phyloP scores from a whole-genome alignment of 257 asterid genomes.

The Solanum tarijense region DNA sequence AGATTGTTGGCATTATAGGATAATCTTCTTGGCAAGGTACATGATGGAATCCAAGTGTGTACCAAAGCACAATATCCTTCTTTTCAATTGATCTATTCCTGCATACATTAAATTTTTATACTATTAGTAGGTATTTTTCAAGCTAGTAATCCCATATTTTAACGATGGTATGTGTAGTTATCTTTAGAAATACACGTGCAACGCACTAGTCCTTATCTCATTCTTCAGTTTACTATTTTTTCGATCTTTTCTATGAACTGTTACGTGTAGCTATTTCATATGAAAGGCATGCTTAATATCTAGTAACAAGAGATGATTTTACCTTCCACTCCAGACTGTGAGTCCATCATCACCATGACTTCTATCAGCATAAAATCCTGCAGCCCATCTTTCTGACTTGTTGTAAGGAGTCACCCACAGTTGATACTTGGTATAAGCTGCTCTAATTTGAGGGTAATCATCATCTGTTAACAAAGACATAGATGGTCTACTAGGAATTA shows the following conservation, averaged over 20 bases:
- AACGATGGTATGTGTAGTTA: not conserved
- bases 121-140: not conserved
- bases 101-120: not conserved
- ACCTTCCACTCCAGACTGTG: conserved; percentile 49
- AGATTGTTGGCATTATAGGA: conserved; percentile 52
- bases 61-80: conserved; percentile 63
- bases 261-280: not conserved
- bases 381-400: conserved; percentile 62
- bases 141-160: not conserved
- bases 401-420: conserved; percentile 52
- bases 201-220: not conserved
- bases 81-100: conserved; percentile 23
- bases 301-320: not conserved
- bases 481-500: conserved; percentile 37
- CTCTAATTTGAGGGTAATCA: conserved; percentile 57
- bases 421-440: conserved; percentile 52
- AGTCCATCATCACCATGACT: conserved; percentile 69
- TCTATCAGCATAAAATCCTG: conserved; percentile 49
- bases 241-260: not conserved
- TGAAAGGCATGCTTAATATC: not conserved
- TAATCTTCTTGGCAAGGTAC: conserved; percentile 57
- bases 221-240: not conserved
- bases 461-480: conserved; percentile 31
- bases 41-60: conserved; percentile 68
- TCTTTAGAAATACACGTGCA: not conserved